Evolutionary conservation across 106 monocot genomes (phyloP).

Genomic region (Narthecium ossifragum): DNA sequence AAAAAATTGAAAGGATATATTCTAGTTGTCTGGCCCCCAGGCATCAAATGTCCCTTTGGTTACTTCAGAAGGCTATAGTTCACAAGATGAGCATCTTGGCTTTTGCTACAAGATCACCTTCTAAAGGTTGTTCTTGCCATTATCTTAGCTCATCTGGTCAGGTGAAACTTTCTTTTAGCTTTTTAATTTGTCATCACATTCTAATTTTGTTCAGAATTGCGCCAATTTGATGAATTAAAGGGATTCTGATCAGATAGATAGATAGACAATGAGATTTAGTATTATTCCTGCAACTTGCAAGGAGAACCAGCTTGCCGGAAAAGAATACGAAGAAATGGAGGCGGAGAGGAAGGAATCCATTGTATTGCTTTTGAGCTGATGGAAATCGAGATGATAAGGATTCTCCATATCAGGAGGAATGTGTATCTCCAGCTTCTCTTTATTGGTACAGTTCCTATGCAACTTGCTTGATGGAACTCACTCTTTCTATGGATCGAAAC

Average conservation of each 20-base stretch:
- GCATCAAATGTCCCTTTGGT: neutral
- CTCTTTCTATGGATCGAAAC: neutral
- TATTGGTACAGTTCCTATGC: neutral
- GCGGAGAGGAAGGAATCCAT: slow-evolving; percentile 1
- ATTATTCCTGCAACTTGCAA: slow-evolving; percentile 4
- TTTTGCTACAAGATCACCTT: neutral
- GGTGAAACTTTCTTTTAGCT: neutral
- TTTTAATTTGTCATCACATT: neutral
- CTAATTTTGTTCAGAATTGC: neutral
- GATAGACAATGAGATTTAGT: neutral
- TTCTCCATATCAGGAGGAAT: neutral
- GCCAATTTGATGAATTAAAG: neutral
- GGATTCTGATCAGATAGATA: slow-evolving; percentile 2
- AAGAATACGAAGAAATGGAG: neutral
- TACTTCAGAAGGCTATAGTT: neutral
- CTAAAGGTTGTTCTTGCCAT: too few relatives aligned
- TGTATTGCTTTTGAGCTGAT: neutral
- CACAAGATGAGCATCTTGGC: neutral
- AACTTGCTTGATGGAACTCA: neutral
- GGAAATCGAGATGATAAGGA: neutral
- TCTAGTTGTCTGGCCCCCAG: neutral
- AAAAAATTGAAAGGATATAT: neutral
- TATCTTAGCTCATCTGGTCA: too few relatives aligned
- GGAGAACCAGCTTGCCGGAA: neutral
- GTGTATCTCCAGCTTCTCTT: neutral